These are phyloP conservation scores for Allium fistulosum DNA, from an alignment of 106 monocot species.

Conservation along the genomic window DNA sequence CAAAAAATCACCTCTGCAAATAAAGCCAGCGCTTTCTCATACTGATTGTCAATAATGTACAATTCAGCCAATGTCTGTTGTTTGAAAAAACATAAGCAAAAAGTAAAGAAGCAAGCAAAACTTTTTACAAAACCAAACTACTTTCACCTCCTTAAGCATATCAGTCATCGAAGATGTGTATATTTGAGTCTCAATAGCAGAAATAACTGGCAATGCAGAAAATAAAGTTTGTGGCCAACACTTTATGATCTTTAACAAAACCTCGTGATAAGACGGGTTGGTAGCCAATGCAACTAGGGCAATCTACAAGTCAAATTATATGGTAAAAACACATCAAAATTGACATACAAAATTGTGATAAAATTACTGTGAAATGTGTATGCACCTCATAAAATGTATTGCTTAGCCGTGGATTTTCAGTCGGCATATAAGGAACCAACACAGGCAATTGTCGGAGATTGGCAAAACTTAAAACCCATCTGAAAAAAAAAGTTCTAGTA, in stretches of 20 bases:
- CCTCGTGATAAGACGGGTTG: constrained; percentile 77
- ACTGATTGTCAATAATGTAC: constrained; percentile 72
- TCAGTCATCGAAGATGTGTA: constrained; percentile 71
- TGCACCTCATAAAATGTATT: constrained; percentile 94
- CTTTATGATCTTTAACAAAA: constrained; percentile 76
- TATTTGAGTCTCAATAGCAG: constrained; percentile 92
- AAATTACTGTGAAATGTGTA: neutral
- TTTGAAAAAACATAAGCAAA: neutral
- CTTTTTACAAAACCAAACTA: constrained; percentile 1
- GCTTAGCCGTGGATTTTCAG: constrained; percentile 73
- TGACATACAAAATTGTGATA: neutral
- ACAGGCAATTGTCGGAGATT: constrained; percentile 91
- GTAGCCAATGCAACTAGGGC: constrained; percentile 92
- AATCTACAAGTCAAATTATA: constrained; percentile 42
- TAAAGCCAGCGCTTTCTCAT: constrained; percentile 74
- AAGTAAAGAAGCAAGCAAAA: neutral
- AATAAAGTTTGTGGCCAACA: constrained; percentile 75
- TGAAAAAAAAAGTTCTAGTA: constrained; percentile 19
- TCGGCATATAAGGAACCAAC: constrained; percentile 95
- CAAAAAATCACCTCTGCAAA: constrained; percentile 92
- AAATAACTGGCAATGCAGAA: constrained; percentile 81
- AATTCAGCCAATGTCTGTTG: constrained; percentile 85
- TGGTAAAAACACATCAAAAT: constrained; percentile 3
- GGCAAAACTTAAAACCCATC: constrained; percentile 99
- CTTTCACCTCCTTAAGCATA: constrained; percentile 73